Base-by-base conservation (phyloP, 805 yeast species). In the Candida suzukii region DNA sequence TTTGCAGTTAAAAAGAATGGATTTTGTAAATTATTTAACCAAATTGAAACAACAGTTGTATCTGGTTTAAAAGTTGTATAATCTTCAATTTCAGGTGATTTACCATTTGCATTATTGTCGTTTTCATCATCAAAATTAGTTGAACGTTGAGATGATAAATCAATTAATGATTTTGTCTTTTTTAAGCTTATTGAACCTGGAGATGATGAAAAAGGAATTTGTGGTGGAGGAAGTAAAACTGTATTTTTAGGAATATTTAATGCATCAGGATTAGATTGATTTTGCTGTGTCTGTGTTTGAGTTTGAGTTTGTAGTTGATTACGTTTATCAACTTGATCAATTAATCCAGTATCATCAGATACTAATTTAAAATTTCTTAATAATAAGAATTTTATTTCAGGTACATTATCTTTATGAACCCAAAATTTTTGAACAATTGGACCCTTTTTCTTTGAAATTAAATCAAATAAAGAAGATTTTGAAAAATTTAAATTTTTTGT, bases 351-450 rank as follows among this genome's bases (percentile, higher is more conserved):
- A 40, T 60, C 64, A 44, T 62, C 57, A 4, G 67, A 55, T 19
- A 63, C 56, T 21, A 68, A 51, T 21, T 57, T 60, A 46, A 74
- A 66, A 35, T 69, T 64, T 36, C 71, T 64, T 26, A 77, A 56
- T 27, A 78, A 57, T 25, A 60, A 56, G 20, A 79, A 61, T 46
- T 70, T 68, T 25, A 76, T 61, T 53, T 79, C 83, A 43, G 71
- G 64, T n/a, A 76, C 47, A 50, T 77, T 76, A 54, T 79, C 85
- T 13, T 62, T 63, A 48, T 79, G 84, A n/a, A 79, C 72, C 73
- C 83, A 71, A 53, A 72, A 76, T 5, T 59, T 46, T 29, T 63
- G 60, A 2, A 64, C 58, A 16, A 62, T 51, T 0, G 64, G 59
- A 2, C 69, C 68, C 37, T 60, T 62, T 32, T 63, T 61, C 20